phyloP scores from a whole-genome alignment of 768 basidiomycete genomes.

The Boletus coccyginus region DNA sequence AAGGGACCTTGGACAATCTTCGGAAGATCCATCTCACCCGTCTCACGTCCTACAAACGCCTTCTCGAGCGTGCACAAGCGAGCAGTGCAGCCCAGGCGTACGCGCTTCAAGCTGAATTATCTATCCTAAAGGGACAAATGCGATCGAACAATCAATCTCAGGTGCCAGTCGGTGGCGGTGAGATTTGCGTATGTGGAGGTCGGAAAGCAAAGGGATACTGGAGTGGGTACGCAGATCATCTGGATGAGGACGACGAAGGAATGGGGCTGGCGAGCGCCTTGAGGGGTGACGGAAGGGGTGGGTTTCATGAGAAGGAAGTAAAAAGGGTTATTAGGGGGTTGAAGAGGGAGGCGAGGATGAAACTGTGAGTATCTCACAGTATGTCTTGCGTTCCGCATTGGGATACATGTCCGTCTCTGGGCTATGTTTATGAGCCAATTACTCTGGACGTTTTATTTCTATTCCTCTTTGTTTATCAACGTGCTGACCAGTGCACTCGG shows the following conservation, averaged over 20 bases:
- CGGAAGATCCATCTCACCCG: slow-evolving; percentile 47
- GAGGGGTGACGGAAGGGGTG: slow-evolving; percentile 46
- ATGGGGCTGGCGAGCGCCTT: slow-evolving; percentile 47
- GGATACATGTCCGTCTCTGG: neutral
- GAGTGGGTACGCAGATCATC: slow-evolving; percentile 56
- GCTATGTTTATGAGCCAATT: neutral
- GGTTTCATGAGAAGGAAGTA: slow-evolving; percentile 69
- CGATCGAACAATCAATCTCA: slow-evolving; percentile 18
- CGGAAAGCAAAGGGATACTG: slow-evolving; percentile 65
- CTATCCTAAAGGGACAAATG: slow-evolving; percentile 53
- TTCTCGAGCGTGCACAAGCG: slow-evolving; percentile 78
- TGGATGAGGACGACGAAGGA: slow-evolving; percentile 44
- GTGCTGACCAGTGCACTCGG: slow-evolving; percentile 2
- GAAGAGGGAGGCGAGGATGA: slow-evolving; percentile 66
- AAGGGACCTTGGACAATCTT: slow-evolving; percentile 41
- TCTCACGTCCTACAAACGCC: slow-evolving; percentile 70
- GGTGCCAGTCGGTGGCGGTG: slow-evolving; percentile 20
- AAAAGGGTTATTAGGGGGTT: slow-evolving; percentile 60
- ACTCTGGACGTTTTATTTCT: neutral
- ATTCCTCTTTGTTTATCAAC: neutral
- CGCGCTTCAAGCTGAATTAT: slow-evolving; percentile 79
- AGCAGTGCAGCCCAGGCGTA: slow-evolving; percentile 80
- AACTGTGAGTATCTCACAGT: slow-evolving; percentile 51
- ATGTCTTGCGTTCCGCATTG: neutral
- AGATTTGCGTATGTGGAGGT: slow-evolving; percentile 55